These are phyloP conservation scores for Beauveria sp. DNA, from an alignment of 2,329 filamentous ascomycete species.

Conservation along the genomic window DNA sequence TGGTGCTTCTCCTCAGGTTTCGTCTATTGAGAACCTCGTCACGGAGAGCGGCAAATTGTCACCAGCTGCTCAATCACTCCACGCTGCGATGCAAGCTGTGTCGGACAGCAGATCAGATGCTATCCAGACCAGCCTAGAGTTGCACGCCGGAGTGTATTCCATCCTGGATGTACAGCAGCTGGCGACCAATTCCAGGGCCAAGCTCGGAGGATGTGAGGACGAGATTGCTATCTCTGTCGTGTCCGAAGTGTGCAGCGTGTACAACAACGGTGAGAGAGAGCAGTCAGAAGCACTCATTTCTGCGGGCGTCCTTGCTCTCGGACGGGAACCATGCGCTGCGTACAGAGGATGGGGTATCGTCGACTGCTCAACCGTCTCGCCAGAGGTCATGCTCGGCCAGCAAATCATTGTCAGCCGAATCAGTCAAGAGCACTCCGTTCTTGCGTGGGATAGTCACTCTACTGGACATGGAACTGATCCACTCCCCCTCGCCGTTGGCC, in stretches of 20 bases:
- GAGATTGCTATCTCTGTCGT: conserved; percentile 50
- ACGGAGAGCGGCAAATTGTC: neutral
- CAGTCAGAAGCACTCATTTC: conserved; percentile 47
- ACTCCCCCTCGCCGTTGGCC: conserved; percentile 38
- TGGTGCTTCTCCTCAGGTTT: conserved; percentile 26
- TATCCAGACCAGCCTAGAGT: conserved; percentile 34
- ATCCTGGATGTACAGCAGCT: conserved; percentile 59
- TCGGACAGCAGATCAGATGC: neutral
- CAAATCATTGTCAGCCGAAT: conserved; percentile 50
- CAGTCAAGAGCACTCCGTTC: conserved; percentile 58
- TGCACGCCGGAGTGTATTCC: conserved; percentile 60
- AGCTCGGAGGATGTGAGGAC: conserved; percentile 21
- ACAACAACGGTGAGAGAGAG: conserved; percentile 31
- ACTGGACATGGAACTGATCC: neutral
- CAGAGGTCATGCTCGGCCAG: neutral
- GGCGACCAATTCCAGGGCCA: conserved; percentile 40
- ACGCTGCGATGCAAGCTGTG: neutral
- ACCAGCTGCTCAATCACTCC: conserved; percentile 4
- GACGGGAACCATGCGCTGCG: conserved; percentile 51
- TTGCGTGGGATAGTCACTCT: conserved; percentile 39
- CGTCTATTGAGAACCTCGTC: conserved; percentile 20
- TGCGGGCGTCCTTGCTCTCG: conserved; percentile 51
- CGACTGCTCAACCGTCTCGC: conserved; percentile 24
- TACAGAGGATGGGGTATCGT: conserved; percentile 57
- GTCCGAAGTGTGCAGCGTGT: conserved; percentile 55